phyloP scores from a whole-genome alignment of 225 moss, liverwort and hornwort genomes.

The Climacium dendroides region DNA sequence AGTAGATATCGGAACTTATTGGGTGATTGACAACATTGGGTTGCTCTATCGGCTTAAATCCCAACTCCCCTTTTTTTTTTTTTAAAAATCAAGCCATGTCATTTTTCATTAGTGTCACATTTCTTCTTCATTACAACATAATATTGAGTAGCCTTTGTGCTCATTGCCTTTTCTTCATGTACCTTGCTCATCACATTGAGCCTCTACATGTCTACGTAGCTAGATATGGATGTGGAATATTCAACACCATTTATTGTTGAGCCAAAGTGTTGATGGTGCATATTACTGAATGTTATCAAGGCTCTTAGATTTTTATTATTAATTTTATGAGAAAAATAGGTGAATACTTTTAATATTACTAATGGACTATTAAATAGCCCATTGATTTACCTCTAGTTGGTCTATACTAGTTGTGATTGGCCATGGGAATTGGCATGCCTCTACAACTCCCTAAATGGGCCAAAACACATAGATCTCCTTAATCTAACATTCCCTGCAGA shows the following conservation, averaged over 20 bases:
- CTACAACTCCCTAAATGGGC: fast-evolving
- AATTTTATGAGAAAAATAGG: background rate
- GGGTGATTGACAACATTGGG: fast-evolving
- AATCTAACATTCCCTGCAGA: background rate
- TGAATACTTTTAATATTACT: background rate
- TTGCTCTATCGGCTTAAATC: no score
- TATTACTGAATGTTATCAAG: background rate
- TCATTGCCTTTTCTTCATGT: background rate
- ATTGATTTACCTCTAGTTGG: background rate
- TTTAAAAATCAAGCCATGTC: no score
- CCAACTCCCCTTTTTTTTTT: background rate
- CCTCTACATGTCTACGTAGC: background rate
- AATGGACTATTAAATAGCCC: no score
- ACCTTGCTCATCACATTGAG: no score
- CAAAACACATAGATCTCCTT: fast-evolving
- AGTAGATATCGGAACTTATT: background rate
- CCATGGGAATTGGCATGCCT: fast-evolving
- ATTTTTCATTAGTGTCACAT: background rate
- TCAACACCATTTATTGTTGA: background rate
- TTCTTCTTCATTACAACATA: background rate
- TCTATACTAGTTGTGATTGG: fast-evolving
- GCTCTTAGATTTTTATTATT: no score
- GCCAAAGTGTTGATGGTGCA: fast-evolving
- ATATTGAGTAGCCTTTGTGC: fast-evolving
- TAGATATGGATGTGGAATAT: background rate